Conservation (phyloP, 2,329 filamentous ascomycete genomes). For the Botrytis medusae region DNA sequence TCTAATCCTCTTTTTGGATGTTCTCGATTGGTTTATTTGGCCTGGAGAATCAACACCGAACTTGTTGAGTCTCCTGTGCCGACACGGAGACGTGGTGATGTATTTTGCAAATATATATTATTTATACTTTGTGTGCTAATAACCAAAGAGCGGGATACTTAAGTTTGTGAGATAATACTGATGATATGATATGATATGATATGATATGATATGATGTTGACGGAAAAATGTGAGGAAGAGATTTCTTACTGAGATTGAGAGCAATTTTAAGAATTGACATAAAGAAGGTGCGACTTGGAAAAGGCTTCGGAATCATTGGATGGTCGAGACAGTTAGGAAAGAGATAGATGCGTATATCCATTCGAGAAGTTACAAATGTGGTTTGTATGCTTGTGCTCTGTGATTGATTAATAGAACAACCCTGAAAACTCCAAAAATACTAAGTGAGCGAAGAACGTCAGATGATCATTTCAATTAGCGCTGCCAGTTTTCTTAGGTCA, state of each 20-base stretch:
- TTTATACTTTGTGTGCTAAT: too few species aligned
- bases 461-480: too few species aligned
- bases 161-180: not conserved
- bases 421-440: too few species aligned
- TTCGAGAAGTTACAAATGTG: not conserved
- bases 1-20: not conserved
- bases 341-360: not conserved
- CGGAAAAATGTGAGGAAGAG: not conserved
- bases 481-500: too few species aligned
- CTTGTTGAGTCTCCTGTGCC: too few species aligned
- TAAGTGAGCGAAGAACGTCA: too few species aligned
- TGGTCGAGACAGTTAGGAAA: rapidly evolving
- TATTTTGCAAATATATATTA: not conserved
- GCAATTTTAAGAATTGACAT: rapidly evolving
- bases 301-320: too few species aligned
- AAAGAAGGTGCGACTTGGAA: not conserved
- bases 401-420: not conserved
- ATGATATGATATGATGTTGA: not conserved
- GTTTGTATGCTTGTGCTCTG: too few species aligned
- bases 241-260: not conserved
- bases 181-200: not conserved
- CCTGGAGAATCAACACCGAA: too few species aligned
- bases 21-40: too few species aligned
- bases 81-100: not conserved
- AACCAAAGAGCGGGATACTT: not conserved